These are phyloP conservation scores for Mrakia frigida DNA, from an alignment of 768 basidiomycete genomes.

Conservation along the genomic window DNA sequence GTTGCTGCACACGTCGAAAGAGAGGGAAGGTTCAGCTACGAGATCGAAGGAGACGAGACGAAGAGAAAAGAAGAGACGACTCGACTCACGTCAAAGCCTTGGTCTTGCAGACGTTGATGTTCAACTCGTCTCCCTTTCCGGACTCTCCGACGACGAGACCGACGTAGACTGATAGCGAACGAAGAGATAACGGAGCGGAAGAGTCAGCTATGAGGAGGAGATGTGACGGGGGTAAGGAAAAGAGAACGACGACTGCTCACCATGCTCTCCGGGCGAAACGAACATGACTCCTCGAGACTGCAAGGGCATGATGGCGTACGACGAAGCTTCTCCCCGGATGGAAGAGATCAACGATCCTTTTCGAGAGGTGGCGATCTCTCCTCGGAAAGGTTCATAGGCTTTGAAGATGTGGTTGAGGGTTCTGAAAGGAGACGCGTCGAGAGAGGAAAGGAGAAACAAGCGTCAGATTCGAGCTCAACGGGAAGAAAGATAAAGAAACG, in stretches of 20 bases:
- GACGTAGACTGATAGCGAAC: slow-evolving; percentile 25
- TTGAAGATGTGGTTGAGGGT: slow-evolving; percentile 34
- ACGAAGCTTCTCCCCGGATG: slow-evolving; percentile 22
- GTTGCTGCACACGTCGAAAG: slow-evolving; percentile 6
- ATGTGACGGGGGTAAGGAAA: not conserved
- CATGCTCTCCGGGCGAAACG: slow-evolving; percentile 20
- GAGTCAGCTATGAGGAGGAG: too few species aligned
- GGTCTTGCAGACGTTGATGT: slow-evolving; percentile 32
- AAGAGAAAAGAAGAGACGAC: not conserved
- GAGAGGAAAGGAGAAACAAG: not conserved
- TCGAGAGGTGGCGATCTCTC: slow-evolving; percentile 27
- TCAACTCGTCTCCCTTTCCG: slow-evolving; percentile 20
- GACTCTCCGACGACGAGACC: slow-evolving; percentile 31
- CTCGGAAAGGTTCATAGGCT: slow-evolving; percentile 30
- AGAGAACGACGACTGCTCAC: not conserved
- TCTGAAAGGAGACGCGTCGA: not conserved
- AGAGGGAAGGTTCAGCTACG: not conserved
- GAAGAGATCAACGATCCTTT: slow-evolving; percentile 29
- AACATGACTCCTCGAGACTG: slow-evolving; percentile 30
- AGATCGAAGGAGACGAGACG: not conserved
- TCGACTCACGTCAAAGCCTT: slow-evolving; percentile 15
- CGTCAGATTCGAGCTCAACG: too few species aligned
- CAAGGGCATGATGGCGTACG: slow-evolving; percentile 30
- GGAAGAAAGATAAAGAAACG: not conserved
- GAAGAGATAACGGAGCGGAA: not conserved